A percentile compares a stretch with the other conserved stretches of the same genome.
phyloP scores from a whole-genome alignment of 495 filamentous ascomycete species.

The Neurospora sp. region DNA sequence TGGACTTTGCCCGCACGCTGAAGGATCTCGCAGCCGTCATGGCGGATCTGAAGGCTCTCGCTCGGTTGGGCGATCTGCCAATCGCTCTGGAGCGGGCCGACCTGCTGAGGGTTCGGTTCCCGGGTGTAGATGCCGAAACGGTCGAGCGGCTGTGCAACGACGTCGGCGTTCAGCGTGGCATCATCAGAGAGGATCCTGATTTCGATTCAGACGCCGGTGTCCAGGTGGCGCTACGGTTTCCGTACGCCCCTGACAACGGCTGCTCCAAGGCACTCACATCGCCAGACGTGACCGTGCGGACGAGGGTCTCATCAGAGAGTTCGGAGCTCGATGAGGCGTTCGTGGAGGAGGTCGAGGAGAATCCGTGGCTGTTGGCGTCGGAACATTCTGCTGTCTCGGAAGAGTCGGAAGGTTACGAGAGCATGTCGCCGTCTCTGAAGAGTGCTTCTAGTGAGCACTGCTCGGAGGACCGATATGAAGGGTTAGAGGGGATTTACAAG shows the following conservation, averaged over 20 bases:
- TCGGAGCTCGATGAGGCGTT: conserved; percentile 12
- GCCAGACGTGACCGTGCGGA: conserved; percentile 35
- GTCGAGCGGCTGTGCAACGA: conserved; percentile 81
- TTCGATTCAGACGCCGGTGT: conserved; percentile 54
- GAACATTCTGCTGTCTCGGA: conserved; percentile 16
- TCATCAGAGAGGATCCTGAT: conserved; percentile 67
- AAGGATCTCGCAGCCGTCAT: conserved; percentile 72
- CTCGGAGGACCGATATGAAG: conserved; percentile 54
- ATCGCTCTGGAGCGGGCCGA: conserved; percentile 53
- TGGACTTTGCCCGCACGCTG: conserved; percentile 80
- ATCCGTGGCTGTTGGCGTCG: conserved; percentile 35
- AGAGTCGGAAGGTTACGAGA: conserved; percentile 35
- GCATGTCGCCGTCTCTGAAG: conserved; percentile 34
- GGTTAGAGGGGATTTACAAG: conserved; percentile 73
- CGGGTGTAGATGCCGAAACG: conserved; percentile 75
- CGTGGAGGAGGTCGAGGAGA: conserved; percentile 25
- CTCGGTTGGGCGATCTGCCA: conserved; percentile 71
- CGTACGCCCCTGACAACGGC: conserved; percentile 55
- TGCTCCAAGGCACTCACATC: conserved; percentile 35
- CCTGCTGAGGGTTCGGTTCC: conserved; percentile 70
- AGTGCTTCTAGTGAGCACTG: conserved; percentile 34
- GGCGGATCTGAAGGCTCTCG: conserved; percentile 69
- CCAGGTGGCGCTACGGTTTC: conserved; percentile 70
- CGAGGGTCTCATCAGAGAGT: conserved; percentile 33
- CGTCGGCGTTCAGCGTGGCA: conserved; percentile 66